These are phyloP conservation scores for Helicosporidium sp. DNA, from an alignment of 139 green algal genomes.

Conservation along the genomic window DNA sequence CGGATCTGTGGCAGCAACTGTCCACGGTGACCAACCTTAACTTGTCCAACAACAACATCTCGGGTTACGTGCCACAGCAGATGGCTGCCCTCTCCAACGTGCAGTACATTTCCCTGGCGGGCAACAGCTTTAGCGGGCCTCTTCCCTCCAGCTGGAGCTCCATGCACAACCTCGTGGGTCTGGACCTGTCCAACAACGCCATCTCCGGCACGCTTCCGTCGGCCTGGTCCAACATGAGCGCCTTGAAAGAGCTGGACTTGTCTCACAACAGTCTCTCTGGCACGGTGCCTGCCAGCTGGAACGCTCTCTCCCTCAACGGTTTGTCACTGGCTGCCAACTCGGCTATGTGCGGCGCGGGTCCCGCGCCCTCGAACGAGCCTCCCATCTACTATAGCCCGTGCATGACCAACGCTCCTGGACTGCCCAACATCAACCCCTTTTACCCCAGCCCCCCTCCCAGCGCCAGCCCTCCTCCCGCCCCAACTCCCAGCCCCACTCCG, in stretches of 20 bases:
- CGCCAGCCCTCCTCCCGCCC: too few relatives aligned
- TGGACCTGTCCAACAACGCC: constrained; percentile 15
- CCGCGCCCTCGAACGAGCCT: not conserved
- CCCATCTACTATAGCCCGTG: constrained; percentile 11
- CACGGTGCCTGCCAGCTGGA: constrained; percentile 10
- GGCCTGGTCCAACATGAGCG: constrained; percentile 9
- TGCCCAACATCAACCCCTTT: constrained; percentile 14
- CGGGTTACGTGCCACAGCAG: constrained; percentile 15
- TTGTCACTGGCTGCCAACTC: constrained; percentile 14
- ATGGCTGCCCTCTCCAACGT: constrained; percentile 9
- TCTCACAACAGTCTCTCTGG: constrained; percentile 10
- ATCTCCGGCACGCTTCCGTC: constrained; percentile 9
- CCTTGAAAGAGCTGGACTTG: constrained; percentile 14
- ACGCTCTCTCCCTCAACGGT: constrained; percentile 4
- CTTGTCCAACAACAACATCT: constrained; percentile 7
- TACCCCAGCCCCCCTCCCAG: constrained; percentile 3
- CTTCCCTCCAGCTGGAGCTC: constrained; percentile 9
- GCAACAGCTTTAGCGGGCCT: constrained; percentile 9
- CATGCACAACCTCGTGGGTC: constrained; percentile 9
- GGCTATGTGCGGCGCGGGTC: constrained; percentile 4
- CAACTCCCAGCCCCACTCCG: too few relatives aligned
- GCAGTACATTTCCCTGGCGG: constrained; percentile 10
- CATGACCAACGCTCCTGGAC: constrained; percentile 1
- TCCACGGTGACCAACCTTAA: constrained; percentile 9
- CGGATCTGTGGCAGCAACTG: constrained; percentile 8